A percentile compares a stretch with the other conserved stretches of the same genome.
These are phyloP conservation scores for Cicer bijugum DNA, from an alignment of 306 rosid genomes.

Conservation along the genomic window DNA sequence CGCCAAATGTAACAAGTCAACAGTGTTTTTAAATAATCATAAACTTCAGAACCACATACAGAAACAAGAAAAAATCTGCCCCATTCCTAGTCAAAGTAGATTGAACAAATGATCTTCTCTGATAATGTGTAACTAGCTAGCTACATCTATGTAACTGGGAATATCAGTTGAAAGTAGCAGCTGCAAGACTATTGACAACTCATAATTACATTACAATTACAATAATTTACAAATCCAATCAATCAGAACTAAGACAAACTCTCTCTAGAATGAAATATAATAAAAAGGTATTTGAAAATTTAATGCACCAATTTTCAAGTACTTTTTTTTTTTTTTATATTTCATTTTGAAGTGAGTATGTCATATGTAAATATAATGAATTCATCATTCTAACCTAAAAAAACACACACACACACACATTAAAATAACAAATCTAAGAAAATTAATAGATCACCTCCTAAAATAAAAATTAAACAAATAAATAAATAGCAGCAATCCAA, in stretches of 20 bases:
- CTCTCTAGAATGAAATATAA: too few species aligned
- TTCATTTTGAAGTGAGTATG: not conserved
- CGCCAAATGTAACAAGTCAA: conserved; percentile 5
- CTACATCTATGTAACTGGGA: not conserved
- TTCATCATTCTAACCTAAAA: not conserved
- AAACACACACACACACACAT: not conserved
- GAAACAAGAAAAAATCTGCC: conserved; percentile 10
- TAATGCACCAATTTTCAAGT: too few species aligned
- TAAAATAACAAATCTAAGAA: not conserved
- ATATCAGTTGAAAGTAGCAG: too few species aligned
- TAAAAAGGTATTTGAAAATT: too few species aligned
- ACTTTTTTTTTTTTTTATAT: too few species aligned
- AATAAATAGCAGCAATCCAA: too few species aligned
- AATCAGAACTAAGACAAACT: not conserved
- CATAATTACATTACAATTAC: not conserved
- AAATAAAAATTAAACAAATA: too few species aligned
- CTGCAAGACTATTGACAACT: conserved; percentile 4
- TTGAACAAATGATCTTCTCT: conserved; percentile 6
- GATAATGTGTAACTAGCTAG: conserved; percentile 3
- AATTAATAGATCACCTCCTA: not conserved
- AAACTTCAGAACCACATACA: conserved; percentile 12
- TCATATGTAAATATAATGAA: not conserved
- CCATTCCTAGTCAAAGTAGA: conserved; percentile 2
- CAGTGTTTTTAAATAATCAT: not conserved
- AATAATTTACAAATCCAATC: not conserved